These are phyloP conservation scores for Chlorophyllum brunneum DNA, from an alignment of 768 basidiomycete genomes.

Conservation along the genomic window DNA sequence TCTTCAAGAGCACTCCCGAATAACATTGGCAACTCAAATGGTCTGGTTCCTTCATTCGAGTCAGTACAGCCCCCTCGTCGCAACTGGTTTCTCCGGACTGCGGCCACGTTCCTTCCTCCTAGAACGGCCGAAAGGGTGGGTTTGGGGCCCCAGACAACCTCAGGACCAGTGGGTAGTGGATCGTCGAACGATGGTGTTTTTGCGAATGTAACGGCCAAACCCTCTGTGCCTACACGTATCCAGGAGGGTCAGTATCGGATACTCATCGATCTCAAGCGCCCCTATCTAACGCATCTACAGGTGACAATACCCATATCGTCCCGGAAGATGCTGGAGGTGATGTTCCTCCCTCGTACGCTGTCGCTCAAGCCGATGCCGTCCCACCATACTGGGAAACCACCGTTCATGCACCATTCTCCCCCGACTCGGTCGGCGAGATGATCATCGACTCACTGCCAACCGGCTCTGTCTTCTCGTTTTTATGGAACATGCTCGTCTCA, in stretches of 20 bases:
- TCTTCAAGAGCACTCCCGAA: slow-evolving; percentile 66
- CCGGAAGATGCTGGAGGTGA: slow-evolving; percentile 84
- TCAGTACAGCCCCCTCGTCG: slow-evolving; percentile 28
- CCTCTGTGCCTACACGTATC: slow-evolving; percentile 51
- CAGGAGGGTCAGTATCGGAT: slow-evolving; percentile 49
- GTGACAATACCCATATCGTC: slow-evolving; percentile 67
- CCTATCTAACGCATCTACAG: slow-evolving; percentile 29
- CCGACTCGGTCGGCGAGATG: slow-evolving; percentile 69
- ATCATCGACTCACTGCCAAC: slow-evolving; percentile 87
- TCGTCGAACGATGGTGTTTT: slow-evolving; percentile 88
- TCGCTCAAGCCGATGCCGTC: slow-evolving; percentile 91
- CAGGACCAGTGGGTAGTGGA: slow-evolving; percentile 59
- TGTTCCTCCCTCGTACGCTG: slow-evolving; percentile 87
- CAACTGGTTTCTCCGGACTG: slow-evolving; percentile 57
- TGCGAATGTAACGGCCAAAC: slow-evolving; percentile 91
- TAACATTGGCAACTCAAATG: slow-evolving; percentile 72
- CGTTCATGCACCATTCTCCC: slow-evolving; percentile 80
- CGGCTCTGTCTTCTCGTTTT: slow-evolving; percentile 78
- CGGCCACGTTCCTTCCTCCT: slow-evolving; percentile 52
- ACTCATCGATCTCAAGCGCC: slow-evolving; percentile 14
- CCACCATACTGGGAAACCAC: slow-evolving; percentile 98
- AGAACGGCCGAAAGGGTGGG: slow-evolving; percentile 44
- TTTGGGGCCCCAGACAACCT: slow-evolving; percentile 32
- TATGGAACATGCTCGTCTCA: slow-evolving; percentile 91
- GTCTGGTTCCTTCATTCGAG: slow-evolving; percentile 51